A percentile compares a stretch with the other conserved stretches of the same genome.
Conservation (phyloP, 179 eudicot species). For the Nepenthes alata region DNA sequence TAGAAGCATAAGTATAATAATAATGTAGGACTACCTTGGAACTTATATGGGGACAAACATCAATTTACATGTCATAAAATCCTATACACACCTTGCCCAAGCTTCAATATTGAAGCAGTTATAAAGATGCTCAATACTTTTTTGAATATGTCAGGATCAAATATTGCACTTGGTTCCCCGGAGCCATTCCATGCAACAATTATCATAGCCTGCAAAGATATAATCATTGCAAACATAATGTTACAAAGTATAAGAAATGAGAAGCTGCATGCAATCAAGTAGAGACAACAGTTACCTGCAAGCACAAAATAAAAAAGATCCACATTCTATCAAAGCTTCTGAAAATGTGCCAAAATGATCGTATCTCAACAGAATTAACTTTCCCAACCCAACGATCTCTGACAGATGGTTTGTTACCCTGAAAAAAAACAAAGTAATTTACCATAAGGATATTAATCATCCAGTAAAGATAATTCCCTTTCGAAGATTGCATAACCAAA, state of each 20-base stretch:
- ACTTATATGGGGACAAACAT: background rate
- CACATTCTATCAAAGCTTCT: slow-evolving; percentile 99
- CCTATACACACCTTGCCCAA: slow-evolving; percentile 55
- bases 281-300: slow-evolving; percentile 55
- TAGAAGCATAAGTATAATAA: too few relatives aligned
- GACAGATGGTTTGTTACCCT: slow-evolving; percentile 52
- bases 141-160: slow-evolving; percentile 53
- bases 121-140: slow-evolving; percentile 86
- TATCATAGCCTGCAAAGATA: slow-evolving; percentile 71
- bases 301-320: slow-evolving; percentile 80
- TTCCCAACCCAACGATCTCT: slow-evolving; percentile 82
- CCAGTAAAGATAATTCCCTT: background rate
- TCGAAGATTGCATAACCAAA: background rate
- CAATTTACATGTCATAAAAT: background rate
- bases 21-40: background rate
- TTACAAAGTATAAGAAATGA: background rate
- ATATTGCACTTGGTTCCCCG: slow-evolving; percentile 45
- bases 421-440: background rate
- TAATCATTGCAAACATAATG: background rate
- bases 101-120: slow-evolving; percentile 92
- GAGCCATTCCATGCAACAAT: slow-evolving; percentile 95
- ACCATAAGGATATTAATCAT: background rate
- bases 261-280: background rate
- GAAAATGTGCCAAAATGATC: slow-evolving; percentile 87
- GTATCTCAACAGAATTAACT: slow-evolving; percentile 95